Evolutionary conservation across 352 stramenopile genomes (phyloP).

Genomic region (Phytophthora pinifolia): DNA sequence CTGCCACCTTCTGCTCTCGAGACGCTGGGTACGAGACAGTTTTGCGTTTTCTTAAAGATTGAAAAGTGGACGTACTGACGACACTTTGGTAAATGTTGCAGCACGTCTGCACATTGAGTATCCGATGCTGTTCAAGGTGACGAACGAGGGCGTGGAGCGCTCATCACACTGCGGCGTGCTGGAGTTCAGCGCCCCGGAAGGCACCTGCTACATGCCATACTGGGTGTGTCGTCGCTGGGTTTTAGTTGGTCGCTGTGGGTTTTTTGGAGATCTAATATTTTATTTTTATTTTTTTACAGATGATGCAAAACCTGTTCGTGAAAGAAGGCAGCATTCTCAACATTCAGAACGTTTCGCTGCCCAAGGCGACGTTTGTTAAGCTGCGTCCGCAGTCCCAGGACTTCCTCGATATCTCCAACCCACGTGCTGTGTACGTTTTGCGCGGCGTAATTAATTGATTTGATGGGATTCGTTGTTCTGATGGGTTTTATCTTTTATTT

Average conservation of each 20-base stretch:
- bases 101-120: constrained; percentile 96
- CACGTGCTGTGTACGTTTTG: constrained; percentile 94
- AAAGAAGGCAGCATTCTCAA: constrained; percentile 93
- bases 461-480: background rate
- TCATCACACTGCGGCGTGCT: constrained; percentile 97
- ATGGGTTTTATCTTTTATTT: constrained; percentile 1
- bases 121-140: constrained; percentile 99
- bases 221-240: constrained; percentile 77
- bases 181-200: constrained; percentile 98
- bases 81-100: constrained; percentile 27
- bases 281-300: constrained; percentile 48
- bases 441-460: background rate
- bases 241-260: background rate
- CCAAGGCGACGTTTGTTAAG: constrained; percentile 98
- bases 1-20: constrained; percentile 98
- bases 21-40: constrained; percentile 77
- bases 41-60: background rate
- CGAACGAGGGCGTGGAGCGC: constrained; percentile 83
- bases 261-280: background rate
- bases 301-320: constrained; percentile 99
- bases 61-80: background rate
- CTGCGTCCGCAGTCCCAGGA: constrained; percentile 98
- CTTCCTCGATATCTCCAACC: constrained; percentile 99
- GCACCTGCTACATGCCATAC: constrained; percentile 98
- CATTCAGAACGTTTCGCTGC: constrained; percentile 95